Conservation (phyloP, 768 basidiomycete species). For the Rhodotorula babjevae region DNA sequence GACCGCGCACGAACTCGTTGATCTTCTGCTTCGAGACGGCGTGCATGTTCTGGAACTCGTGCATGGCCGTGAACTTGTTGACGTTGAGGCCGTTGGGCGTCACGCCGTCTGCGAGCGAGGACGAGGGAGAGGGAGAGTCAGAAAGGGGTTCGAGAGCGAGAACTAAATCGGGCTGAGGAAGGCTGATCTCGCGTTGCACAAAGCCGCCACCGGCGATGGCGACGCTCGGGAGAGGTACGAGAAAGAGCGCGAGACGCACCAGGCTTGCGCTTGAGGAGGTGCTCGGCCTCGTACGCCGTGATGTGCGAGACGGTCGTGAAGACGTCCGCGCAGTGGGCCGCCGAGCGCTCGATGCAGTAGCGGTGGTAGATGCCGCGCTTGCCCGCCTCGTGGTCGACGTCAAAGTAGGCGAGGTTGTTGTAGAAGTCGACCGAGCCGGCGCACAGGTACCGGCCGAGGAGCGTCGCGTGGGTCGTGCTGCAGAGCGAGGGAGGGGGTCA, state of each 20-base stretch:
- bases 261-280: slow-evolving; percentile 89
- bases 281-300: slow-evolving; percentile 94
- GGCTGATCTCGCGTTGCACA: too few species aligned
- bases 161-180: too few species aligned
- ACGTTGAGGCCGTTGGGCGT: slow-evolving; percentile 97
- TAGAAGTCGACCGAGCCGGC: slow-evolving; percentile 98
- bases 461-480: slow-evolving; percentile 87
- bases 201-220: too few species aligned
- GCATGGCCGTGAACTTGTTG: slow-evolving; percentile 98
- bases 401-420: slow-evolving; percentile 99
- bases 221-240: too few species aligned
- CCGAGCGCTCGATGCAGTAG: slow-evolving; percentile 94
- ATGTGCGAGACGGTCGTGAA: slow-evolving; percentile 98
- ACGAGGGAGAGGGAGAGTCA: background rate
- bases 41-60: slow-evolving; percentile 88
- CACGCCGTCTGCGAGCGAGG: slow-evolving; percentile 63
- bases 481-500: background rate
- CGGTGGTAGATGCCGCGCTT: slow-evolving; percentile 97
- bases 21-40: slow-evolving; percentile 93
- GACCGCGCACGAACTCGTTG: slow-evolving; percentile 93
- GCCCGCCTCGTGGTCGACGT: slow-evolving; percentile 98
- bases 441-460: slow-evolving; percentile 96
- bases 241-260: slow-evolving; percentile 38
- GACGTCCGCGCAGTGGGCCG: slow-evolving; percentile 92
- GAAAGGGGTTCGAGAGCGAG: too few species aligned